Conservation (phyloP, 169 alveolate genomes). For the Eimeria brunetti region DNA sequence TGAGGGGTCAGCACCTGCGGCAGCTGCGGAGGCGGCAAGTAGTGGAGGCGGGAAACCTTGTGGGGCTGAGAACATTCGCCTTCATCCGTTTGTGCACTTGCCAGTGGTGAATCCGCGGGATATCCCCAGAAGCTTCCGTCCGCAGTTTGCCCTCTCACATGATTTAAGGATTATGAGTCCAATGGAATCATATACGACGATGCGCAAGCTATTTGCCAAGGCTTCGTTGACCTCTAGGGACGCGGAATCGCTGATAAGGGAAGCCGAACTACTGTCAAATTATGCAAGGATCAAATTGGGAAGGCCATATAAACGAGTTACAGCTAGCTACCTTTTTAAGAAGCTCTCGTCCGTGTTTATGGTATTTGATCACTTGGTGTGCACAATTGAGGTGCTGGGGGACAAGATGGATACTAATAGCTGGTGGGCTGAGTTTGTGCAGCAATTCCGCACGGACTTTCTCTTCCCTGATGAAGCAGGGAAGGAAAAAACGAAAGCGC, state of each 20-base stretch:
- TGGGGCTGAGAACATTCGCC: neutral
- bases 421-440: constrained; percentile 9
- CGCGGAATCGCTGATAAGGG: neutral
- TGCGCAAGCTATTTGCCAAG: neutral
- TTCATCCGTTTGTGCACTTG: neutral
- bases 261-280: neutral
- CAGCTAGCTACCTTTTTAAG: neutral
- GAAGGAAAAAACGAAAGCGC: neutral
- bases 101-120: neutral
- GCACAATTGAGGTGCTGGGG: constrained; percentile 10
- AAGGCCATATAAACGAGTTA: neutral
- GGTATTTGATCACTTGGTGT: constrained; percentile 6
- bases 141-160: neutral
- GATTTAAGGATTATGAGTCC: neutral
- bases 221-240: neutral
- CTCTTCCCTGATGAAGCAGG: neutral
- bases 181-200: neutral
- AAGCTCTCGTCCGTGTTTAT: neutral
- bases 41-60: neutral
- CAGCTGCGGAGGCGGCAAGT: no score
- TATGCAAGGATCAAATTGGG: neutral
- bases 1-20: no score
- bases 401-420: neutral
- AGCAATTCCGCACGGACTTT: neutral
- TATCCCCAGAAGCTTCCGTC: neutral